A percentile compares a stretch with the other conserved stretches of the same genome.
phyloP scores from a whole-genome alignment of 2,329 filamentous ascomycete species.

The Xenosphaeropsis pyriputrescens region DNA sequence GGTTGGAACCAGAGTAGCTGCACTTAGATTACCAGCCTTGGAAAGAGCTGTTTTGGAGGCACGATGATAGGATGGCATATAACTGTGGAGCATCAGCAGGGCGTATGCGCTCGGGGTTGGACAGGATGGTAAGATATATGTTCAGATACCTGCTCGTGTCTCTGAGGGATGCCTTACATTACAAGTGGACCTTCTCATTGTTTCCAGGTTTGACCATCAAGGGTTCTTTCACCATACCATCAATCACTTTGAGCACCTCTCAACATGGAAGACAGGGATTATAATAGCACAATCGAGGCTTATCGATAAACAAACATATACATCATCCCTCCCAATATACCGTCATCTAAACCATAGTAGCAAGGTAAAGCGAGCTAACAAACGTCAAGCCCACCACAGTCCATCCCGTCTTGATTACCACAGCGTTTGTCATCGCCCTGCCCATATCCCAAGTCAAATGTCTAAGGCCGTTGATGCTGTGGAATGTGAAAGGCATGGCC shows the following conservation, averaged over 20 bases:
- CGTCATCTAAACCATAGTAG: slow-evolving; percentile 9
- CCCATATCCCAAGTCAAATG: slow-evolving; percentile 60
- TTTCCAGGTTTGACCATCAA: too few species aligned
- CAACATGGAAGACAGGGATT: too few species aligned
- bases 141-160: too few species aligned
- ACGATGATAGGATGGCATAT: not conserved
- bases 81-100: too few species aligned
- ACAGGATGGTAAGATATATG: too few species aligned
- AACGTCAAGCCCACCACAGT: slow-evolving; percentile 40
- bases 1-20: slow-evolving; percentile 12
- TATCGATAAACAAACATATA: slow-evolving; percentile 2
- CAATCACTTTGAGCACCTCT: too few species aligned
- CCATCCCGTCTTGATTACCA: slow-evolving; percentile 53
- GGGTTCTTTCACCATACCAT: too few species aligned
- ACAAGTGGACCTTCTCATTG: too few species aligned
- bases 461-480: slow-evolving; percentile 53
- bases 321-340: not conserved
- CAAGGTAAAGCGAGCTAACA: slow-evolving; percentile 24
- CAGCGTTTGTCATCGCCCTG: slow-evolving; percentile 43
- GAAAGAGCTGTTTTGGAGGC: slow-evolving; percentile 15
- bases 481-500: slow-evolving; percentile 53
- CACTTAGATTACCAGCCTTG: slow-evolving; percentile 11
- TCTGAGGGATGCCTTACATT: too few species aligned
- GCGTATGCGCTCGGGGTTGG: too few species aligned
- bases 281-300: slow-evolving; percentile 1